phyloP scores from a whole-genome alignment of 768 basidiomycete species.

The Austroboletus festivus region DNA sequence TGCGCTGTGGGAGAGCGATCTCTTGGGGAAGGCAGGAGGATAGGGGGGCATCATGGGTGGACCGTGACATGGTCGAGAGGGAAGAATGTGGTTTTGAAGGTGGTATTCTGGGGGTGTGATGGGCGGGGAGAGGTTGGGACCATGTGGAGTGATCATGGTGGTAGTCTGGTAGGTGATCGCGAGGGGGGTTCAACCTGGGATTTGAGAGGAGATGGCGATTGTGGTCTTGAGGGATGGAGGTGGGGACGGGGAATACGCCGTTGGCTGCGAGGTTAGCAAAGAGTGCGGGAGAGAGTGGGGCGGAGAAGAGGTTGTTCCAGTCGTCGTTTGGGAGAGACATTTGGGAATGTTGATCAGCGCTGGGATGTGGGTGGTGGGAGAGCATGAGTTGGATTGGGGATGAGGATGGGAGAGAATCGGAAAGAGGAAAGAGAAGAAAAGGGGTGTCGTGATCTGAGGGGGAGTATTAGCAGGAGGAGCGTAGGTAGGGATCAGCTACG shows the following conservation, averaged over 20 bases:
- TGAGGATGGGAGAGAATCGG: conserved; percentile 17
- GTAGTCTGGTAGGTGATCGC: conserved; percentile 17
- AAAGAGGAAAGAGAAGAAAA: conserved; percentile 13
- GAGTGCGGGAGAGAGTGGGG: conserved; percentile 56
- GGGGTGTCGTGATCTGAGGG: conserved; percentile 37
- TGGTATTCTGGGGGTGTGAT: conserved; percentile 26
- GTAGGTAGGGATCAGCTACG: conserved; percentile 30
- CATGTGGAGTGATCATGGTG: conserved; percentile 26
- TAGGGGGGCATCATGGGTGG: conserved; percentile 15
- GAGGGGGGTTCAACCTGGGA: conserved; percentile 14
- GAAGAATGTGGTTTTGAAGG: conserved; percentile 32
- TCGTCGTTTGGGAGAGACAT: conserved; percentile 33
- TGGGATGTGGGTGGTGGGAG: conserved; percentile 9
- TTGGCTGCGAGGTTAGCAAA: conserved; percentile 63
- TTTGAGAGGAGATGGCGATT: conserved; percentile 24
- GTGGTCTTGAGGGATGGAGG: conserved; percentile 27
- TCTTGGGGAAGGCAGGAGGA: conserved; percentile 11
- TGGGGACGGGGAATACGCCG: conserved; percentile 46
- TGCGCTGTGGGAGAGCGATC: conserved; percentile 12
- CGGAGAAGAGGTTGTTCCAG: conserved; percentile 60
- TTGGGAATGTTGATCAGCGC: conserved; percentile 13
- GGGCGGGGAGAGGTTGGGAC: conserved; percentile 23
- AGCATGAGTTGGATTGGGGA: conserved; percentile 21
- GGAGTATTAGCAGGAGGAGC: conserved; percentile 23
- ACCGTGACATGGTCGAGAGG: conserved; percentile 27